Evolutionary conservation across 2,329 filamentous ascomycete genomes (phyloP).

Genomic region (Drechslerella coelobrocha): DNA sequence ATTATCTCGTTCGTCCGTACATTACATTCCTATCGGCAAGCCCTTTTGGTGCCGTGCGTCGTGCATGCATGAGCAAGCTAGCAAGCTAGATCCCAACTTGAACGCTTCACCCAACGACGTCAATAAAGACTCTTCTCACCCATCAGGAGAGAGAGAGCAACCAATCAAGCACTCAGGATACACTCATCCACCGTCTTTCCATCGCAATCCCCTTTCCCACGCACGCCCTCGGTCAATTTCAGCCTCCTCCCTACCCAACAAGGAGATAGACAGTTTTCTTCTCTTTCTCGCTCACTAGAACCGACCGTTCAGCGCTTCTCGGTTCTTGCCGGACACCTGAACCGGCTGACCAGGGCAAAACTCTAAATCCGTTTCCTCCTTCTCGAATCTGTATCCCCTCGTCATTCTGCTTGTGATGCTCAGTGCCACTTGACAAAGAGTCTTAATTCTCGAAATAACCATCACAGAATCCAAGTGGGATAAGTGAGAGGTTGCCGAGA

Average conservation of each 20-base stretch:
- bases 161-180: not conserved
- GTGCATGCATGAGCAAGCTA: conserved; percentile 17
- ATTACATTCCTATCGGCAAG: not conserved
- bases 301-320: conserved; percentile 24
- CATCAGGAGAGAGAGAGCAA: not conserved
- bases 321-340: conserved; percentile 46
- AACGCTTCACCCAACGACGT: conserved; percentile 28
- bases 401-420: conserved; percentile 30
- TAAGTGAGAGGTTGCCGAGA: conserved; percentile 14
- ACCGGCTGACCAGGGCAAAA: conserved; percentile 34
- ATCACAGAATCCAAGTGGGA: conserved; percentile 25
- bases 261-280: not conserved
- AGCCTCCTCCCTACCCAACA: conserved; percentile 1
- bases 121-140: conserved; percentile 7
- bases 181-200: not conserved
- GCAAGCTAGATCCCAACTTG: conserved; percentile 13
- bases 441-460: too few relatives aligned
- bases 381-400: conserved; percentile 8
- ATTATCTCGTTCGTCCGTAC: conserved; percentile 7
- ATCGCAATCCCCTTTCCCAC: not conserved
- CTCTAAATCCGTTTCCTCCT: conserved; percentile 26
- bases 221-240: not conserved
- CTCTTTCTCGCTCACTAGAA: conserved; percentile 30
- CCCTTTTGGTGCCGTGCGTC: not conserved
- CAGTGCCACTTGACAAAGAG: conserved; percentile 21